Evolutionary conservation across 257 asterid species (phyloP), one percentile per base, ranked within the genome.

Genomic region (Schizonepeta tenuifolia): DNA sequence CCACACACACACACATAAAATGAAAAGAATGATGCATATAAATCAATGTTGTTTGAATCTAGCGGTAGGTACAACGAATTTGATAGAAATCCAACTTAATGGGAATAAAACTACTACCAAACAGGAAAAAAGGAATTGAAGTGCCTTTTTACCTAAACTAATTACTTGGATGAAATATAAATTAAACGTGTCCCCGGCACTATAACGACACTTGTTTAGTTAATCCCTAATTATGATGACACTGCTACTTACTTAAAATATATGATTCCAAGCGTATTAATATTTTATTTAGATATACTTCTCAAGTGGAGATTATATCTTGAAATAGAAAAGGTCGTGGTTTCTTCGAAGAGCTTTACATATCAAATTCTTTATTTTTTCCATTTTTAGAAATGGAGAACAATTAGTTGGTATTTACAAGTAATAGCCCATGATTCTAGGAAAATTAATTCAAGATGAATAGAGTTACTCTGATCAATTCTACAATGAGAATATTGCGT

Each of bases 91-190:
- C 60, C 24, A 73, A 53, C 41, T 12, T 11, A 21, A 55, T 24
- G 6, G 67, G 20, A 65, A 73, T 33, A 64, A 40, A 36, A 62
- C 24, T 14, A 38, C 41, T 38, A 11, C 0, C 11, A 38, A 69
- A 40, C 40, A 6, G 7, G 54, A 55, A 28, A 55, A 28, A 33
- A 18, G n/a, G 55, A 31, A 31, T 31, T 31, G 36, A 51, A 22
- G 78, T 65, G 73, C 61, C 43, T 10, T 21, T 55, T 66, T 35
- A 75, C 69, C 78, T 67, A 67, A 74, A 57, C 8, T 65, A 65
- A 14, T 43, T 31, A 65, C 31, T 57, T 43, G 28, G 17, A 74
- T 31, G 18, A 26, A 65, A 35, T 54, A 18, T 31, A 3, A 41
- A 28, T 44, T 15, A n/a, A 49, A 41, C 41, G 72, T 53, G 77